These are phyloP conservation scores for Pseudopediastrum boryanum DNA, from an alignment of 139 green algal genomes.

Conservation along the genomic window DNA sequence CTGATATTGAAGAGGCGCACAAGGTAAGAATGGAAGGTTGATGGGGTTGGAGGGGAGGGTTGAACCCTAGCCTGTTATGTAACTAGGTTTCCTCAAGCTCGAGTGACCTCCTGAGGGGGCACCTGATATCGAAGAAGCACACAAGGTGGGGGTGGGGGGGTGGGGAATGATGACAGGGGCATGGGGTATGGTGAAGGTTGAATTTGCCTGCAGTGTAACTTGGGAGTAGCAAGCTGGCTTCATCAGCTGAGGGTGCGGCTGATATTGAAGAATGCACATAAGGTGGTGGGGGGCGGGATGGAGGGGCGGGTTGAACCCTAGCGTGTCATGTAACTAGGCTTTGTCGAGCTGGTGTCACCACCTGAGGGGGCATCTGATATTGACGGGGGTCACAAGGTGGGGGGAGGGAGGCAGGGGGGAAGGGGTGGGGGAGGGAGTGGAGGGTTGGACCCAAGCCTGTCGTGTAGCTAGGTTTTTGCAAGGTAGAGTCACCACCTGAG, in stretches of 20 bases:
- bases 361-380: constrained; percentile 76
- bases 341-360: constrained; percentile 85
- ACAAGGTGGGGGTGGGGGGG: too few species aligned
- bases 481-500: not conserved
- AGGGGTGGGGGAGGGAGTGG: not conserved
- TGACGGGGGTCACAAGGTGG: constrained; percentile 84
- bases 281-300: too few species aligned
- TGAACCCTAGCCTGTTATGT: not conserved
- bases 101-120: not conserved
- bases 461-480: not conserved
- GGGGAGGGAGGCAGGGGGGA: too few species aligned
- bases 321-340: too few species aligned
- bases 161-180: too few species aligned
- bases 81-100: not conserved
- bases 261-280: too few species aligned
- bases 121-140: too few species aligned
- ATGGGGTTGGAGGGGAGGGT: not conserved
- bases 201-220: too few species aligned
- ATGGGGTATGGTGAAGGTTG: too few species aligned
- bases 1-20: constrained; percentile 87
- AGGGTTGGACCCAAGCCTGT: not conserved
- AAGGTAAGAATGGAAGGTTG: constrained; percentile 41
- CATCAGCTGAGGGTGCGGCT: too few species aligned
- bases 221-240: too few species aligned
- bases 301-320: too few species aligned